phyloP scores from a whole-genome alignment of 495 filamentous ascomycete species.

The Ascobolus immersus region DNA sequence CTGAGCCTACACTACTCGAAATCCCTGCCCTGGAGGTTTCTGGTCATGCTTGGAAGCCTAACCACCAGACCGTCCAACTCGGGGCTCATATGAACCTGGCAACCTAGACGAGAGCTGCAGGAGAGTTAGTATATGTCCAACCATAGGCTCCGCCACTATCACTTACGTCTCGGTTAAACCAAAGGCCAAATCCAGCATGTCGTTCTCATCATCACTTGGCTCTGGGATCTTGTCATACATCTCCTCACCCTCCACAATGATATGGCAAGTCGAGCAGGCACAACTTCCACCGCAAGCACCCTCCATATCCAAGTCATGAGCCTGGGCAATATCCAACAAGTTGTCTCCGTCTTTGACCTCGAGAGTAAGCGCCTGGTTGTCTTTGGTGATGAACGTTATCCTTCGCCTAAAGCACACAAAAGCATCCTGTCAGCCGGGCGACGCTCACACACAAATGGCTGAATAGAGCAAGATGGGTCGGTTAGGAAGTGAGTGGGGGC shows the following conservation, averaged over 20 bases:
- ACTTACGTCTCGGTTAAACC: conserved; percentile 63
- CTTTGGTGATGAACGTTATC: conserved; percentile 86
- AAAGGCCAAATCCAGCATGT: conserved; percentile 94
- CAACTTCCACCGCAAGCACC: conserved; percentile 87
- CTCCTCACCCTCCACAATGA: conserved; percentile 62
- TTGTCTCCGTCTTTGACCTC: conserved; percentile 72
- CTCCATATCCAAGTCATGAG: conserved; percentile 92
- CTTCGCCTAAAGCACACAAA: conserved; percentile 33
- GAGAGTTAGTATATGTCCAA: not conserved
- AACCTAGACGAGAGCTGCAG: conserved; percentile 50
- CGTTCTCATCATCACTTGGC: conserved; percentile 91
- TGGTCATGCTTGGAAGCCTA: conserved; percentile 69
- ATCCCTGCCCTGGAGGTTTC: conserved; percentile 87
- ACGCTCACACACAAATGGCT: not conserved
- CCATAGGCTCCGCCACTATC: not conserved
- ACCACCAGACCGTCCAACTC: conserved; percentile 71
- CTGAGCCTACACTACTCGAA: too few species aligned
- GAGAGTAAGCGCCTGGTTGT: conserved; percentile 45
- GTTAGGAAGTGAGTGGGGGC: not conserved
- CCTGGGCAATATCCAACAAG: conserved; percentile 78
- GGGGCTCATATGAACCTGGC: conserved; percentile 76
- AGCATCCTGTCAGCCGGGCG: not conserved
- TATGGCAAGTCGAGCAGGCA: conserved; percentile 91
- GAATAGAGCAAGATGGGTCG: not conserved
- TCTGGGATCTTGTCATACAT: conserved; percentile 82